Evolutionary conservation across 2,329 filamentous ascomycete genomes (phyloP).

Genomic region (Pseudogymnoascus sp.): DNA sequence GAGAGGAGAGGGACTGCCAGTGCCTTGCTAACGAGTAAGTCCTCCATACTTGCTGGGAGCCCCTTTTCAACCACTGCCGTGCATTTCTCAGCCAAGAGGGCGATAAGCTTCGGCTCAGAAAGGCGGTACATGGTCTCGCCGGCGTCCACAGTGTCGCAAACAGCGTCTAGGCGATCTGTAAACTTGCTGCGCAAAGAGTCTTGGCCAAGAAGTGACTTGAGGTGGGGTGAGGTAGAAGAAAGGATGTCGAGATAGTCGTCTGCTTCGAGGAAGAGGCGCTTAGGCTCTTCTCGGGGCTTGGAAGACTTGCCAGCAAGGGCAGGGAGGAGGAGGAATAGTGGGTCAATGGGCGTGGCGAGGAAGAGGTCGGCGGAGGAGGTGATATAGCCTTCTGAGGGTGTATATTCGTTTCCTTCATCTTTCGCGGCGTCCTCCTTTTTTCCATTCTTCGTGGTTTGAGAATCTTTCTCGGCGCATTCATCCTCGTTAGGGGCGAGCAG

Average conservation of each 20-base stretch:
- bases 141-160: constrained; percentile 78
- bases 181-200: constrained; percentile 41
- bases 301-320: constrained; percentile 45
- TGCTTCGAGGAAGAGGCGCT: constrained; percentile 57
- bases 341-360: constrained; percentile 75
- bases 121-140: constrained; percentile 81
- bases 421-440: constrained; percentile 15
- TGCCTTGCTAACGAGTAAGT: constrained; percentile 68
- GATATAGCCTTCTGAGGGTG: constrained; percentile 40
- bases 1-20: constrained; percentile 70
- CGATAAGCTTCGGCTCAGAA: constrained; percentile 61
- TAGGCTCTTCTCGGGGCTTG: constrained; percentile 39
- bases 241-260: constrained; percentile 67
- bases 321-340: constrained; percentile 75
- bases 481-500: constrained; percentile 35
- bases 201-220: constrained; percentile 48
- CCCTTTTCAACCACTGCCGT: constrained; percentile 54
- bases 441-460: constrained; percentile 9
- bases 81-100: constrained; percentile 63
- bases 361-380: constrained; percentile 66
- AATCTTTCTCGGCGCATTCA: constrained; percentile 13
- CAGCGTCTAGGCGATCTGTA: constrained; percentile 55
- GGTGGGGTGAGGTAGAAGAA: constrained; percentile 45
- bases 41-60: constrained; percentile 74
- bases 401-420: constrained; percentile 15